Evolutionary conservation across 768 basidiomycete genomes (phyloP), one percentile per base, ranked within the genome.

Genomic region (Tylopilus intermedius): DNA sequence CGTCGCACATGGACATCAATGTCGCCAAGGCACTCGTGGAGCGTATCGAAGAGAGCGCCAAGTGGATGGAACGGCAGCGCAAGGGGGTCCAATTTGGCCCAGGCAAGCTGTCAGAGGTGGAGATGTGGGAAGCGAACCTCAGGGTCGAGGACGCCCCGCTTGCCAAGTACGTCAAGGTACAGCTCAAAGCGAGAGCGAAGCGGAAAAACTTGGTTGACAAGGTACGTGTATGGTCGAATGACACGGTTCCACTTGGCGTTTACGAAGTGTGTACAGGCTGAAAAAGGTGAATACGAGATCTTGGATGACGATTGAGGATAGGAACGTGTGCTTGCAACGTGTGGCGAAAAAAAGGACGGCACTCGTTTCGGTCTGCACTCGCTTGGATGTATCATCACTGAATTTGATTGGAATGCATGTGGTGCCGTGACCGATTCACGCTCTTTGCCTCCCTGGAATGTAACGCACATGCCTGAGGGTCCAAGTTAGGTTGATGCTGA

Each of bases 11-110:
- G 63, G 85, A 87, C 55, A 74, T 77, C 1, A 77, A 74, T 2
- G 59, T 75, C 37, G 75, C 91, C 22, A 97, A 94, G 71, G 75
- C 76, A 0, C 74, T 99, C 11, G 73, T 95, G 47, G 95, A 97
- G 65, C 83, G 91, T 18, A 71, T 95, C 41, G 94, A 98, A 57
- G 89, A 90, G 62, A 91, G 88, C 56, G 77, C 78, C 13, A 78
- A 73, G 54, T 97, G 87, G 90, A 76, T 90, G 37, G 86, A 90
- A 65, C 72, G 79, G 62, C 78, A 74, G 63, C 75, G 96, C 51
- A 81, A 80, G 51, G 75, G 72, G 21, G 84, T 96, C 3, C 70
- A 71, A 22, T 94, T 98, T 60, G 79, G 82, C 4, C 95, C 96
- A 2, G 82, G 80, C 3, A 81, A 81, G 58, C 66, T 87, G 59